Conservation (phyloP, 441 rosid species). For the Adansonia rubrostipa region DNA sequence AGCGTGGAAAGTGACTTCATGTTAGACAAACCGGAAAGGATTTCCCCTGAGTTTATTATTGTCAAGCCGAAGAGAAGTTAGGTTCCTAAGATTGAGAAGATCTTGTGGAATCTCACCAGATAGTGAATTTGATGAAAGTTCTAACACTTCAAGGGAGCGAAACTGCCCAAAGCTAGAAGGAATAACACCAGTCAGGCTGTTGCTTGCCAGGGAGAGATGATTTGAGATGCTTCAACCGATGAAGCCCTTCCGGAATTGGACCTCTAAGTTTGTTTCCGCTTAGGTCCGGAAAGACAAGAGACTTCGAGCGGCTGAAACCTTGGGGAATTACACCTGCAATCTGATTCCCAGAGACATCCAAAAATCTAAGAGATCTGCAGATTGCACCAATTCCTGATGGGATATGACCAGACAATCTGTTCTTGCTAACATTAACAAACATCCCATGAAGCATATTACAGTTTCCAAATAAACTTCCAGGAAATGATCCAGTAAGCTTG, state of each 20-base stretch:
- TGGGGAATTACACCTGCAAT: constrained; percentile 52
- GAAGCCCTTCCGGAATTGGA: constrained; percentile 48
- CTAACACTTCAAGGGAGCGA: constrained; percentile 45
- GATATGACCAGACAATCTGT: constrained; percentile 53
- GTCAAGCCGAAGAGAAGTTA: constrained; percentile 51
- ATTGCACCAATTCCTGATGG: constrained; percentile 47
- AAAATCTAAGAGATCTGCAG: constrained; percentile 48
- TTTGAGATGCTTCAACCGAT: constrained; percentile 41
- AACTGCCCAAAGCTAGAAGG: constrained; percentile 52
- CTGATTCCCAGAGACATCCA: constrained; percentile 58
- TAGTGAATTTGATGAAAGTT: constrained; percentile 56
- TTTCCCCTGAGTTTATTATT: constrained; percentile 52
- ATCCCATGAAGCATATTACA: constrained; percentile 49
- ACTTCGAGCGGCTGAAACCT: constrained; percentile 39
- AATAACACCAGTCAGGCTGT: constrained; percentile 51
- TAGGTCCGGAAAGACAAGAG: constrained; percentile 52
- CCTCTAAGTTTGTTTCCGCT: constrained; percentile 56
- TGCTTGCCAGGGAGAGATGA: constrained; percentile 54
- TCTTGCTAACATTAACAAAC: constrained; percentile 52
- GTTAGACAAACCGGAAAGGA: constrained; percentile 49
- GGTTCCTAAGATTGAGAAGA: constrained; percentile 46
- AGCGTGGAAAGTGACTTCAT: constrained; percentile 39
- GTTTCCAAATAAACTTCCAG: constrained; percentile 41
- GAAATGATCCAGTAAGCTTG: constrained; percentile 50
- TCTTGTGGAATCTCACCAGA: constrained; percentile 53